Conservation (phyloP, 164 flowering plant genomes). For the Pachysandra terminalis region DNA sequence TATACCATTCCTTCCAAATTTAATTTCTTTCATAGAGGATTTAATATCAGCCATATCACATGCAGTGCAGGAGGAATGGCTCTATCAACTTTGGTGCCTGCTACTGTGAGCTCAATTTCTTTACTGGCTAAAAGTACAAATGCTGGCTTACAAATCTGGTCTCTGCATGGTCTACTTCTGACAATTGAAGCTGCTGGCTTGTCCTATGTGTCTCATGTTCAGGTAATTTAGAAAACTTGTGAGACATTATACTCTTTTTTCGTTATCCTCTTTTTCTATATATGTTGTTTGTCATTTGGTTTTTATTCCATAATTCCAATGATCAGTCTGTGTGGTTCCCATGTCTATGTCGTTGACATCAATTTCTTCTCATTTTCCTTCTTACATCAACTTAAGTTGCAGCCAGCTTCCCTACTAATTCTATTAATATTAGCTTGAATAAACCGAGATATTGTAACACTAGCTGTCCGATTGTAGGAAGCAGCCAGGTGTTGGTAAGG, state of each 20-base stretch:
- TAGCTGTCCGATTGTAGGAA: no score
- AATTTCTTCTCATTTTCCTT: not conserved
- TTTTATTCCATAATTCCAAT: not conserved
- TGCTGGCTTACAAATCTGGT: conserved; percentile 76
- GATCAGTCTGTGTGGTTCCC: not conserved
- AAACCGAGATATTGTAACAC: no score
- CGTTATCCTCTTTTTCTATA: not conserved
- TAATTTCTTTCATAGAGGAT: not conserved
- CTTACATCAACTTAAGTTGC: no score
- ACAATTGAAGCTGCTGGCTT: conserved; percentile 96
- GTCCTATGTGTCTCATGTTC: conserved; percentile 92
- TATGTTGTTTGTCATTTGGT: not conserved
- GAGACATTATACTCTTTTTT: not conserved
- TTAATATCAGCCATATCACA: conserved; percentile 15
- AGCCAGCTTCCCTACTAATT: no score
- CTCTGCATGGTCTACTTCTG: conserved; percentile 93
- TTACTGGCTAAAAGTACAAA: conserved; percentile 68
- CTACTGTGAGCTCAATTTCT: conserved; percentile 79
- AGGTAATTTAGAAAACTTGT: conserved; percentile 41
- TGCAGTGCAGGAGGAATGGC: conserved; percentile 99
- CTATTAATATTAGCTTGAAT: no score
- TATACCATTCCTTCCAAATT: no score
- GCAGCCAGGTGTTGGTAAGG: no score
- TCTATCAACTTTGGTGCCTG: conserved; percentile 84
- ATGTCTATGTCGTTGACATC: not conserved